Percentiles rank a stretch among this genome's conserved stretches.
These are phyloP conservation scores for Lumnitzera littorea DNA, from an alignment of 345 rosid species.

Conservation along the genomic window DNA sequence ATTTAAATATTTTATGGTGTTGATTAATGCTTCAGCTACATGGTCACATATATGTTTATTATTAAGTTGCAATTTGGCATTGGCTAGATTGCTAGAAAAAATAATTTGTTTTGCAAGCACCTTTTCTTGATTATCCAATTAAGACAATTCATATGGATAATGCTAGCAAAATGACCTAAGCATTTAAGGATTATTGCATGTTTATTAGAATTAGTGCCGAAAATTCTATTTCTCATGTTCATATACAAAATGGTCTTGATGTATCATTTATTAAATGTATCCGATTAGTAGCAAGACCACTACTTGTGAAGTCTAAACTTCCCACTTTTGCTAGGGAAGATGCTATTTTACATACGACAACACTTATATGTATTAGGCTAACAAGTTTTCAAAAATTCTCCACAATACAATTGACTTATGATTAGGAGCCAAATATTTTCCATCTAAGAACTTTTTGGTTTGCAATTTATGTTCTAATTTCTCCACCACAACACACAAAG, in stretches of 20 bases:
- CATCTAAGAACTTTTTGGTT: background rate
- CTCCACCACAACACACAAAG: background rate
- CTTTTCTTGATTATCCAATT: too few relatives aligned
- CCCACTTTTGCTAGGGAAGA: background rate
- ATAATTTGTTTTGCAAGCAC: too few relatives aligned
- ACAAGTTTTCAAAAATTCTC: too few relatives aligned
- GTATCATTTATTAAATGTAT: conserved; percentile 3
- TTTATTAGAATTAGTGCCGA: too few relatives aligned
- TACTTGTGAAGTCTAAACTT: background rate
- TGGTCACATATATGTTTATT: conserved; percentile 8
- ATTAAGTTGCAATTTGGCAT: conserved; percentile 2
- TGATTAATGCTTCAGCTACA: background rate
- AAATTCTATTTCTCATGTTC: background rate
- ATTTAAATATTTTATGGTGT: conserved; percentile 6
- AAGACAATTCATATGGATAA: too few relatives aligned
- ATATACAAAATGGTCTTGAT: conserved; percentile 8
- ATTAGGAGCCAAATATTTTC: background rate
- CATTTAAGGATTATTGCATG: too few relatives aligned
- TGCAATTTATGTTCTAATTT: background rate
- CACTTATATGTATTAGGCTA: too few relatives aligned
- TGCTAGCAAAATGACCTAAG: too few relatives aligned
- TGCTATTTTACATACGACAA: background rate
- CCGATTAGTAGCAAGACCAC: background rate
- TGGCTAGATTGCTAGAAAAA: too few relatives aligned
- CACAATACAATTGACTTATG: background rate